Conservation (phyloP, 148 eudicot species). For the Fagopyrum esculentum region DNA sequence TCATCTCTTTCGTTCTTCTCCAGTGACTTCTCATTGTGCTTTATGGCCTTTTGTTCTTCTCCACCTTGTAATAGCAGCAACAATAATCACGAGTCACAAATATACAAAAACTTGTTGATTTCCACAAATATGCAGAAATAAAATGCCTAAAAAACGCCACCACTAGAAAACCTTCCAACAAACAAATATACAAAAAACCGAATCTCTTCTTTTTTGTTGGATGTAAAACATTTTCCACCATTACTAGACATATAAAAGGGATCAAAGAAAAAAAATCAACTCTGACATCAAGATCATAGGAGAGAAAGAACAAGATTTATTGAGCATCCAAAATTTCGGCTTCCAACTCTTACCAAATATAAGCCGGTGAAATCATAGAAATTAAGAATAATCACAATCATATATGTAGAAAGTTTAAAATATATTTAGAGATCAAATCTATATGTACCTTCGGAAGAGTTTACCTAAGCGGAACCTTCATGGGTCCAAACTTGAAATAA, state of each 20-base stretch:
- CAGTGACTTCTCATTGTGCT: too few relatives aligned
- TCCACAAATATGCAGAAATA: background rate
- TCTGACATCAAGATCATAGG: background rate
- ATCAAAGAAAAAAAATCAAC: background rate
- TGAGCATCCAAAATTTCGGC: background rate
- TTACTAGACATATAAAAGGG: background rate
- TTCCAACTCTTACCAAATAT: too few relatives aligned
- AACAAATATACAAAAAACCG: background rate
- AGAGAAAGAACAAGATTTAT: background rate
- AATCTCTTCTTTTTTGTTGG: background rate
- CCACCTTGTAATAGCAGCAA: background rate
- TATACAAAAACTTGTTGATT: background rate
- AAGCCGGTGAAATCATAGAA: background rate
- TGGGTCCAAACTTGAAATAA: constrained; percentile 17
- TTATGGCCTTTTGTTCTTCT: background rate
- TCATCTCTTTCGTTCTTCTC: too few relatives aligned
- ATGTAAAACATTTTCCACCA: background rate
- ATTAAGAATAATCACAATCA: constrained; percentile 7
- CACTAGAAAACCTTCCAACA: background rate
- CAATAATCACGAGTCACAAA: background rate
- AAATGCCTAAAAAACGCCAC: background rate
- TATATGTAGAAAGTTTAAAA: background rate
- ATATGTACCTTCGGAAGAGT: constrained; percentile 34
- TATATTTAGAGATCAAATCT: background rate
- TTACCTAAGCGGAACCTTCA: constrained; percentile 75